A percentile compares a stretch with the other conserved stretches of the same genome.
Conservation (phyloP, 768 basidiomycete species). For the Psilocybe cubensis region DNA sequence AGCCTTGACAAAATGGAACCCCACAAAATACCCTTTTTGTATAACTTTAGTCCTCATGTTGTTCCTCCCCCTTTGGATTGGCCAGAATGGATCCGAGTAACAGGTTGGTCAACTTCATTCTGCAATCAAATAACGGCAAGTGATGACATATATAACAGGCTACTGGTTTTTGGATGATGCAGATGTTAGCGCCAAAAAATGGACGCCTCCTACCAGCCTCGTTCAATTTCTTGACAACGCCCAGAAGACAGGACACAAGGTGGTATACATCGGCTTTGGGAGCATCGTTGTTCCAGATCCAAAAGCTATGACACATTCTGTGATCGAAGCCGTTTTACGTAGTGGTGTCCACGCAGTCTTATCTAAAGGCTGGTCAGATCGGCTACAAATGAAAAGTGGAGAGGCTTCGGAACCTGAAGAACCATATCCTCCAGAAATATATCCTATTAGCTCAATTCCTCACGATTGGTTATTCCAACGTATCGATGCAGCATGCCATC, state of each 20-base stretch:
- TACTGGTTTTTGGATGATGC: slow-evolving; percentile 98
- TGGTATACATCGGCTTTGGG: slow-evolving; percentile 98
- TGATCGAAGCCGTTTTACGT: slow-evolving; percentile 84
- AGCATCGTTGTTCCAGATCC: slow-evolving; percentile 98
- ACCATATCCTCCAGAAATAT: slow-evolving; percentile 78
- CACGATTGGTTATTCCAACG: slow-evolving; percentile 96
- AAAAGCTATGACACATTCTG: slow-evolving; percentile 86
- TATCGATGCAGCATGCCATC: slow-evolving; percentile 97
- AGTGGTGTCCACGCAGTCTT: slow-evolving; percentile 92
- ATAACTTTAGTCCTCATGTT: slow-evolving; percentile 92
- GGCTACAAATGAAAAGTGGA: slow-evolving; percentile 68
- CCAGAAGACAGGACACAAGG: slow-evolving; percentile 75
- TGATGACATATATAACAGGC: slow-evolving; percentile 47
- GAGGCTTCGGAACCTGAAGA: slow-evolving; percentile 68
- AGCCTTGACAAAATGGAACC: slow-evolving; percentile 95
- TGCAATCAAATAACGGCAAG: background rate
- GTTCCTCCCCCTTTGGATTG: slow-evolving; percentile 96
- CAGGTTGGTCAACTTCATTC: slow-evolving; percentile 50
- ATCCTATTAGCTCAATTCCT: slow-evolving; percentile 83
- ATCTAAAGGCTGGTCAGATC: slow-evolving; percentile 98
- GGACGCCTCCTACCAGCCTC: slow-evolving; percentile 83
- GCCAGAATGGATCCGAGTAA: slow-evolving; percentile 98
- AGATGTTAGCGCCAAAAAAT: slow-evolving; percentile 86
- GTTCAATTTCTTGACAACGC: slow-evolving; percentile 84
- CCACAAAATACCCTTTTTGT: slow-evolving; percentile 96